Percentiles rank a stretch among this genome's conserved stretches.
Evolutionary conservation across 345 rosid genomes (phyloP).

Genomic region (Citrus australasica): DNA sequence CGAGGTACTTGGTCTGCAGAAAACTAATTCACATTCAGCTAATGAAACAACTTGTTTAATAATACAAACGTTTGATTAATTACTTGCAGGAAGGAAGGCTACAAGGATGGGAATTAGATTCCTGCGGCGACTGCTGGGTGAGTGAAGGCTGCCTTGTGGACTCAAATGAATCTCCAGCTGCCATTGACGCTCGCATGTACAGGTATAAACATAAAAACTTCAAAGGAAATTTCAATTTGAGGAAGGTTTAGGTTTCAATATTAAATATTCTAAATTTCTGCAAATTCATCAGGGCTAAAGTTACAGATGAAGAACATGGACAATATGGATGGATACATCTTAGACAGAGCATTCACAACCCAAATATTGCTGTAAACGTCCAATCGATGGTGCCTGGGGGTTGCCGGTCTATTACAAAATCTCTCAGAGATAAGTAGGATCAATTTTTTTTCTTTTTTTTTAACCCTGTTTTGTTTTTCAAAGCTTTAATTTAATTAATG

Average conservation of each 20-base stretch:
- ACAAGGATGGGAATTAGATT: slow-evolving; percentile 78
- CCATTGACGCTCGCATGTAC: slow-evolving; percentile 89
- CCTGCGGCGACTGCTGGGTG: slow-evolving; percentile 94
- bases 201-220: slow-evolving; percentile 33
- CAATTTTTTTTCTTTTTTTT: neutral
- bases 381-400: slow-evolving; percentile 69
- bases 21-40: neutral
- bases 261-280: neutral
- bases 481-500: neutral
- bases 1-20: slow-evolving; percentile 38
- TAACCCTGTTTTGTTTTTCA: neutral
- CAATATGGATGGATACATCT: slow-evolving; percentile 77
- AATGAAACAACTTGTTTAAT: neutral
- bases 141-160: slow-evolving; percentile 91
- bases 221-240: neutral
- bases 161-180: slow-evolving; percentile 60
- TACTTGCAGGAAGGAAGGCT: slow-evolving; percentile 54
- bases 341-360: slow-evolving; percentile 94
- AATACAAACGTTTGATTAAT: neutral
- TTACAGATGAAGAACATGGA: slow-evolving; percentile 50
- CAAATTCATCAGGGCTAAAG: slow-evolving; percentile 49
- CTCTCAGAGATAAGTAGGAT: slow-evolving; percentile 51
- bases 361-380: slow-evolving; percentile 77
- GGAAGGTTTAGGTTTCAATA: neutral
- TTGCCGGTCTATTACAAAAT: slow-evolving; percentile 49